phyloP scores from a whole-genome alignment of 176 grass and related monocot species.

The Zoysia japonica region DNA sequence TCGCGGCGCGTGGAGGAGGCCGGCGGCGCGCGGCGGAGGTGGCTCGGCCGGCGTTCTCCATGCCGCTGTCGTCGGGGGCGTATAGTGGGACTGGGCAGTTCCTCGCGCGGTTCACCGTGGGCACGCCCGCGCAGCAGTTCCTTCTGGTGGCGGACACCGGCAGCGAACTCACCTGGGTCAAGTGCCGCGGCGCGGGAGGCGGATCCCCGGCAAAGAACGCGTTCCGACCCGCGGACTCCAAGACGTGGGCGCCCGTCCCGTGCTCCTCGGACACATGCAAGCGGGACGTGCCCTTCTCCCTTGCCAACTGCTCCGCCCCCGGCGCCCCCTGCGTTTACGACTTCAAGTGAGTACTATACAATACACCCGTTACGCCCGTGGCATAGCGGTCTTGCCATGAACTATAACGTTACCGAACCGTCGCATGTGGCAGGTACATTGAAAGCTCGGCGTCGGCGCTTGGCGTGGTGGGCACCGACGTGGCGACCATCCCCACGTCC shows the following conservation, averaged over 20 bases:
- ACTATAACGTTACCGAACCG: background rate
- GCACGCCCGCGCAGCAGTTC: conserved; percentile 73
- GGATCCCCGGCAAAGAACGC: background rate
- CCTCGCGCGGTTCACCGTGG: conserved; percentile 50
- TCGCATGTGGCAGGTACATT: conserved; percentile 56
- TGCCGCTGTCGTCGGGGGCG: conserved; percentile 75
- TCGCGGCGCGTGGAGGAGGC: background rate
- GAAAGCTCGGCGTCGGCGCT: conserved; percentile 56
- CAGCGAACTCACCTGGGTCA: conserved; percentile 96
- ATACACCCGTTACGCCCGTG: background rate
- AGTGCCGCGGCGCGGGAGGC: conserved; percentile 39
- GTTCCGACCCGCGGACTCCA: conserved; percentile 50
- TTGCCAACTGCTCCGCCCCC: conserved; percentile 57
- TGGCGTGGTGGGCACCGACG: conserved; percentile 68
- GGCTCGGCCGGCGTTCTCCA: conserved; percentile 43
- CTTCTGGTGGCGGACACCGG: conserved; percentile 78
- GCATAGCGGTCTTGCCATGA: background rate
- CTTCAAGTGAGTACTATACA: conserved; percentile 41
- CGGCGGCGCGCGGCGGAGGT: conserved; percentile 39
- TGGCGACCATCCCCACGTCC: conserved; percentile 60
- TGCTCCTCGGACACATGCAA: conserved; percentile 67
- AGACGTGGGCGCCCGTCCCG: conserved; percentile 48
- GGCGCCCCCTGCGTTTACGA: conserved; percentile 57
- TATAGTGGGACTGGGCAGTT: conserved; percentile 76
- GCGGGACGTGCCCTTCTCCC: conserved; percentile 55